Evolutionary conservation across 2,329 filamentous ascomycete species (phyloP).

Genomic region (Sarocladium brachiariae): DNA sequence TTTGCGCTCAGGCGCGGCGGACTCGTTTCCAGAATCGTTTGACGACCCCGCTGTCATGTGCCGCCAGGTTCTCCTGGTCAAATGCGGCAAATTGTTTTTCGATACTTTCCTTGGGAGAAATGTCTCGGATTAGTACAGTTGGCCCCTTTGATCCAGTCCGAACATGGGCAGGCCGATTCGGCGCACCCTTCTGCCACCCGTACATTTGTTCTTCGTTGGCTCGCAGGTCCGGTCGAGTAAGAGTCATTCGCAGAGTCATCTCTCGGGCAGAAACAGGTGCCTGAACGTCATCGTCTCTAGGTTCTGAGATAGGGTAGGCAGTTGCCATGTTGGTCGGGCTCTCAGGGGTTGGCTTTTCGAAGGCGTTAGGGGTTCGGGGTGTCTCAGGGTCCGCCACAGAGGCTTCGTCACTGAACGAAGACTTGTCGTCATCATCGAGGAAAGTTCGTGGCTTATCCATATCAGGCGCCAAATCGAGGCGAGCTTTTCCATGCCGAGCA

Average conservation of each 20-base stretch:
- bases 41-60: constrained; percentile 44
- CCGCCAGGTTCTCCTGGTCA: constrained; percentile 37
- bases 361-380: constrained; percentile 46
- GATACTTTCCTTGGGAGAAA: constrained; percentile 43
- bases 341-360: constrained; percentile 31
- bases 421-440: constrained; percentile 46
- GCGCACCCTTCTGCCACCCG: constrained; percentile 49
- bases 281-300: constrained; percentile 39
- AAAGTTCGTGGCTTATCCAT: constrained; percentile 48
- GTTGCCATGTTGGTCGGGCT: constrained; percentile 20
- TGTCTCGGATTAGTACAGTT: constrained; percentile 25
- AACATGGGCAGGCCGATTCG: constrained; percentile 36
- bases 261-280: constrained; percentile 59
- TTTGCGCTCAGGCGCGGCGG: constrained; percentile 30
- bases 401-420: constrained; percentile 46
- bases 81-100: constrained; percentile 47
- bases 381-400: constrained; percentile 54
- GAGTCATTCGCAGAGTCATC: constrained; percentile 94
- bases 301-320: constrained; percentile 19
- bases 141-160: constrained; percentile 28
- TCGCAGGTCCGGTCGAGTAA: constrained; percentile 82
- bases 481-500: constrained; percentile 23
- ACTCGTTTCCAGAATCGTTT: constrained; percentile 61
- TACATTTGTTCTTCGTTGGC: constrained; percentile 67
- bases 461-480: constrained; percentile 21